Evolutionary conservation across 441 rosid species (phyloP).

Genomic region (Brassica hybrid): DNA sequence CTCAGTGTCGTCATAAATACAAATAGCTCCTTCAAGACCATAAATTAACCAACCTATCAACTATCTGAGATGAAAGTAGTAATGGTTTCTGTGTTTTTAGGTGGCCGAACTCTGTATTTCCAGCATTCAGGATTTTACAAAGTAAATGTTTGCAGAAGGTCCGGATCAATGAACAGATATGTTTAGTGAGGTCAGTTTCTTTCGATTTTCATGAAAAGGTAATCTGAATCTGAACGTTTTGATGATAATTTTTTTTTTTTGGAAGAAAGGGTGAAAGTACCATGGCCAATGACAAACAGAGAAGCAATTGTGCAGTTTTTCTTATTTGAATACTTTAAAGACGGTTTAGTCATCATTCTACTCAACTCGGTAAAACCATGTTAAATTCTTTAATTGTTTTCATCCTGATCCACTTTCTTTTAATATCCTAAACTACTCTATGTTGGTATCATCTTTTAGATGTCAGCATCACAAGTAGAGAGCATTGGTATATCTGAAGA

Average conservation of each 20-base stretch:
- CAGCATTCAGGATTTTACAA: slow-evolving; percentile 63
- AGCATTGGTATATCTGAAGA: slow-evolving; percentile 65
- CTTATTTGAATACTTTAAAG: slow-evolving; percentile 73
- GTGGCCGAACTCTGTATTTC: slow-evolving; percentile 88
- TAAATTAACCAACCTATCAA: background rate
- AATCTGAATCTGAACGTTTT: slow-evolving; percentile 6
- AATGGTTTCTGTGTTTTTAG: slow-evolving; percentile 42
- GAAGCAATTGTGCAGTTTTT: slow-evolving; percentile 70
- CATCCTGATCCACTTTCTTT: background rate
- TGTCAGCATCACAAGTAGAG: slow-evolving; percentile 68
- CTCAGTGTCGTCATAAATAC: background rate
- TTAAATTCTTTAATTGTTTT: background rate
- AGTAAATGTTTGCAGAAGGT: slow-evolving; percentile 65
- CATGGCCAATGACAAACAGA: slow-evolving; percentile 90
- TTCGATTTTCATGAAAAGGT: background rate
- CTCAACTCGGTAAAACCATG: slow-evolving; percentile 68
- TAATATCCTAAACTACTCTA: slow-evolving; percentile 4
- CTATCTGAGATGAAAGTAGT: background rate
- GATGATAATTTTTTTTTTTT: background rate
- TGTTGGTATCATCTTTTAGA: slow-evolving; percentile 48
- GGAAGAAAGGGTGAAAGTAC: slow-evolving; percentile 86
- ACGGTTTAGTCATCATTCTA: slow-evolving; percentile 67
- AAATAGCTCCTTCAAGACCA: background rate
- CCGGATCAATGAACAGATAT: slow-evolving; percentile 74
- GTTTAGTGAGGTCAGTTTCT: slow-evolving; percentile 45